Percentiles rank a stretch among this genome's conserved stretches.
Conservation (phyloP, 208 protist species). For the Leishmania guyanensis region DNA sequence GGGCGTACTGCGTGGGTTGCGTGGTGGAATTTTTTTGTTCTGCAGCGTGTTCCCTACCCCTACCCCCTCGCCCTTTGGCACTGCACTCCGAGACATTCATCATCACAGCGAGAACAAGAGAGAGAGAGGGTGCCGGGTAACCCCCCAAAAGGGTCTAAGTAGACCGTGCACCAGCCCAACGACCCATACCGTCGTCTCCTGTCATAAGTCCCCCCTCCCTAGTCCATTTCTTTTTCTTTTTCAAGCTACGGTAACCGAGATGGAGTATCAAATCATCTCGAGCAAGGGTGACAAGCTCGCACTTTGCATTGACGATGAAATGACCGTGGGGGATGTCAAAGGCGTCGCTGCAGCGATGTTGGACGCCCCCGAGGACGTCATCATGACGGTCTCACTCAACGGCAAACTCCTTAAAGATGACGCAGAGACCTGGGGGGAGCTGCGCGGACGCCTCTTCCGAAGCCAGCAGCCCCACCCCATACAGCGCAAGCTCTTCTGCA, state of each 20-base stretch:
- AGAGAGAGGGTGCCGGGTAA: neutral
- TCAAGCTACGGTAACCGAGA: conserved; percentile 2
- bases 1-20: neutral
- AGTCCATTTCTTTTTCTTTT: neutral
- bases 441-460: conserved; percentile 23
- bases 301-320: conserved; percentile 73
- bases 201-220: neutral
- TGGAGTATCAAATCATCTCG: conserved; percentile 75
- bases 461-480: conserved; percentile 15
- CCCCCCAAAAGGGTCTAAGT: neutral
- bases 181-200: neutral
- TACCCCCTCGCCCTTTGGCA: neutral
- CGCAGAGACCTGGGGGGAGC: conserved; percentile 39
- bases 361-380: conserved; percentile 36
- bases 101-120: neutral
- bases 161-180: neutral
- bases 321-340: conserved; percentile 77
- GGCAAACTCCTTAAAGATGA: conserved; percentile 60
- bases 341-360: conserved; percentile 66
- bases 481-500: conserved; percentile 68
- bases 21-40: no score
- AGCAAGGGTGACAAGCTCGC: conserved; percentile 60
- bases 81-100: neutral
- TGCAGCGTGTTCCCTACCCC: neutral
- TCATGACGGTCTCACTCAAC: conserved; percentile 61